A percentile compares a stretch with the other conserved stretches of the same genome.
Conservation (phyloP, 2,329 filamentous ascomycete species). For the Neophaeococcomyces mojaviensis region DNA sequence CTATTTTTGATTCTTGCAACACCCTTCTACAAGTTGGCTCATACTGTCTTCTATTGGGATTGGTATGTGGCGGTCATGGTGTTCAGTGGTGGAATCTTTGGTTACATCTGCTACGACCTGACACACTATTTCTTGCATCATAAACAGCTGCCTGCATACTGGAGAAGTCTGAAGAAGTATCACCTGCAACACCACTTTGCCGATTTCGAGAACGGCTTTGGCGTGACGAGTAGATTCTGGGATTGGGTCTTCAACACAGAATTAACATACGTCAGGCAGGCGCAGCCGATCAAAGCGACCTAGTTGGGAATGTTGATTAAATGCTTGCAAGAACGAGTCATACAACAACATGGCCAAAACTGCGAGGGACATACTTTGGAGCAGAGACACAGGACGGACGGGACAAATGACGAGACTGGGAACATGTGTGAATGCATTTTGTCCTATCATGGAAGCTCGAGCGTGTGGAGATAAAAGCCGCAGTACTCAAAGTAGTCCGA, state of each 20-base stretch:
- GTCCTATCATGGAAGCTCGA: too few species aligned
- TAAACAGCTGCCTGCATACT: conserved; percentile 83
- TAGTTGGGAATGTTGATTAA: conserved; percentile 33
- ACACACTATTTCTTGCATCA: conserved; percentile 99
- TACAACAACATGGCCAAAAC: conserved; percentile 67
- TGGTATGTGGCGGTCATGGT: conserved; percentile 74
- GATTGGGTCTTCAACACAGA: conserved; percentile 87
- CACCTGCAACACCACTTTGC: conserved; percentile 96
- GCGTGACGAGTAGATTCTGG: conserved; percentile 95
- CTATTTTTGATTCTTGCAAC: conserved; percentile 75
- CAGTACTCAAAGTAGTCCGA: too few species aligned
- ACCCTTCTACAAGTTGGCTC: conserved; percentile 89
- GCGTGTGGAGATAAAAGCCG: too few species aligned
- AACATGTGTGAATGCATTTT: too few species aligned
- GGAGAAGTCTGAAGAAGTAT: conserved; percentile 90
- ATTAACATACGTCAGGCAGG: conserved; percentile 44
- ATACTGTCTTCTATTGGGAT: conserved; percentile 70
- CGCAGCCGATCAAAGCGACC: conserved; percentile 22
- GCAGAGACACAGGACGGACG: too few species aligned
- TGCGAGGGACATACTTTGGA: too few species aligned
- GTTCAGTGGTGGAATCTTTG: conserved; percentile 86
- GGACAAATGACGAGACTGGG: too few species aligned
- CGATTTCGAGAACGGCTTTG: conserved; percentile 95
- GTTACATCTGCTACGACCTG: conserved; percentile 92
- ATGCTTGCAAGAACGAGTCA: conserved; percentile 64